These are phyloP conservation scores for Pleurotus pulmonarius DNA, from an alignment of 768 basidiomycete genomes.

Conservation along the genomic window DNA sequence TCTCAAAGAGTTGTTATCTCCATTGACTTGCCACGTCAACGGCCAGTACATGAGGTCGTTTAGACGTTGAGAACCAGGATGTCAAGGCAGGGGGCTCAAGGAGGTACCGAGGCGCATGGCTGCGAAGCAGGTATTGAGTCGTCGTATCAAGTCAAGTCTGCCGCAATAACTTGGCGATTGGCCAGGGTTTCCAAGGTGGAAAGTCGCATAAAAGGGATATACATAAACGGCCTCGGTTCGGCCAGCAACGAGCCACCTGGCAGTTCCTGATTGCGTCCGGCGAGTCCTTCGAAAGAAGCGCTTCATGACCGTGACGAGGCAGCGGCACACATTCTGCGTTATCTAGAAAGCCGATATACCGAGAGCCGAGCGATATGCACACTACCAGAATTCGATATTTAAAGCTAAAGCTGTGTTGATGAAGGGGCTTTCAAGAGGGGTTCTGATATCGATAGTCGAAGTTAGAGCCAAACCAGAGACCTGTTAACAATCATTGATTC, in stretches of 20 bases:
- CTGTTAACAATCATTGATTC: too few relatives aligned
- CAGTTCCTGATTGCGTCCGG: neutral
- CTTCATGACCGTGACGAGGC: too few relatives aligned
- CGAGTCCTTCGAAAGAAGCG: too few relatives aligned
- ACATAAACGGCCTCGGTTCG: neutral
- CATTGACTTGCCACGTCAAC: slow-evolving; percentile 6
- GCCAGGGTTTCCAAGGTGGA: neutral
- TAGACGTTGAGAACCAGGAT: neutral
- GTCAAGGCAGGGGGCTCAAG: neutral
- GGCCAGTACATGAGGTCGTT: neutral
- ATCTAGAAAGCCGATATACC: too few relatives aligned
- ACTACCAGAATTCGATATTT: too few relatives aligned
- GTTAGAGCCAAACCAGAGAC: too few relatives aligned
- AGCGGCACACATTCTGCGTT: too few relatives aligned
- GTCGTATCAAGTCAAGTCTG: neutral
- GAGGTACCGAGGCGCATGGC: neutral
- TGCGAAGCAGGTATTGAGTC: neutral
- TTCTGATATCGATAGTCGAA: too few relatives aligned
- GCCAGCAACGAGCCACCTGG: neutral
- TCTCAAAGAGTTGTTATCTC: slow-evolving; percentile 2
- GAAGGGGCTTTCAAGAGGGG: too few relatives aligned
- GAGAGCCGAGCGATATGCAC: too few relatives aligned
- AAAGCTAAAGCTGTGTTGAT: too few relatives aligned
- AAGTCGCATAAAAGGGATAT: neutral
- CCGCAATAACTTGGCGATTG: neutral